Base-by-base conservation (phyloP, 164 flowering plant species). In the Taxillus chinensis region DNA sequence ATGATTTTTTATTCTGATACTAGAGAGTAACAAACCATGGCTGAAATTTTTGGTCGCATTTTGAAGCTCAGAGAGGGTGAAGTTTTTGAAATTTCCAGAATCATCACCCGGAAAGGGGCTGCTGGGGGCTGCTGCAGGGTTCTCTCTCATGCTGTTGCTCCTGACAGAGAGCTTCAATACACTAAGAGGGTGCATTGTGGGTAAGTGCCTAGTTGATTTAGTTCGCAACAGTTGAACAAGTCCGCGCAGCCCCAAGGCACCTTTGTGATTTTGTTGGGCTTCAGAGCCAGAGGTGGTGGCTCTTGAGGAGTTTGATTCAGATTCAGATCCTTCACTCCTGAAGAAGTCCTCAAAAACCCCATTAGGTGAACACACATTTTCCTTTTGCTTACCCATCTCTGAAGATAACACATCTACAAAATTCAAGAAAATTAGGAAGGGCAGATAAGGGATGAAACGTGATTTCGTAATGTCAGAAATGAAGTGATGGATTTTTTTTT, bases 121-220 rank as follows among this genome's bases (percentile, higher is more conserved):
- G 45, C 55, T 55, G 39, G 65, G 39, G 8, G 41, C 55, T 40
- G 40, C 27, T 2, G 53, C 14, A 3, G 52, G 27, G 9, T 52
- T 57, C 62, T 75, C 86, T 51, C 77, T 77, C 62, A 68, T 50
- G 48, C 83, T 80, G 16, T 66, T 71, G 75, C 79, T 70, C 17
- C 65, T 67, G 56, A 72, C 74, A 62, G 69, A 71, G 0, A 85
- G 68, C 17, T 72, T 62, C 57, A 78, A 88, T 37, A 42, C 12
- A 41, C 38, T 10, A 1, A 58, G 43, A 42, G 61, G 61, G 14
- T 45, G 45, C 45, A 58, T 40, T 8, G 61, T 10, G 14, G 61
- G 61, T 16, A 58, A 15, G 5, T 45, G 61, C 27, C 7, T 58
- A 2, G 41, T 58, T 14, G 61, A 40, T 15, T 13, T 58, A 15